A percentile compares a stretch with the other conserved stretches of the same genome.
Evolutionary conservation across 2,329 filamentous ascomycete species (phyloP).

Genomic region (Xylariaceae sp.): DNA sequence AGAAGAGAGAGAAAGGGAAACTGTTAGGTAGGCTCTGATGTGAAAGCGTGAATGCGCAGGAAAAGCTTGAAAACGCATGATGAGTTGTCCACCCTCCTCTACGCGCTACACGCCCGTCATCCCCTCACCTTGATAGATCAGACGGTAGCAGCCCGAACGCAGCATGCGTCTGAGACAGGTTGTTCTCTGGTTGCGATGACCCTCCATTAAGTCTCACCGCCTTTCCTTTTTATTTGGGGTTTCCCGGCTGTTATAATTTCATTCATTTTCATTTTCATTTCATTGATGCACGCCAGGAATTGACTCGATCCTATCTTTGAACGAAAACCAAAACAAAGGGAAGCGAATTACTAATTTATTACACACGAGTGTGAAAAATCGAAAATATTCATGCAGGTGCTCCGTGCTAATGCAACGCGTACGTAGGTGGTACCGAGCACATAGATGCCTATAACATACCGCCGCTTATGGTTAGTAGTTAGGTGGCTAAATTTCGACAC

Average conservation of each 20-base stretch:
- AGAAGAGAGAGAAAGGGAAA: not conserved
- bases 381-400: no score
- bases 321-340: no score
- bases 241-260: not conserved
- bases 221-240: constrained; percentile 8
- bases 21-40: not conserved
- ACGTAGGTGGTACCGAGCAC: no score
- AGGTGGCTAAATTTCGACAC: no score
- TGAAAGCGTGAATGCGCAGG: not conserved
- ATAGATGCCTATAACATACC: no score
- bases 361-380: no score
- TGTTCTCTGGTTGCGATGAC: constrained; percentile 11
- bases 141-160: constrained; percentile 9
- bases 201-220: constrained; percentile 16
- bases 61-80: constrained; percentile 22
- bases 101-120: constrained; percentile 8
- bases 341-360: no score
- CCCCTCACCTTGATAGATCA: constrained; percentile 13
- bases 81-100: constrained; percentile 26
- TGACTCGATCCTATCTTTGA: no score
- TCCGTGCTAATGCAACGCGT: no score
- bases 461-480: no score
- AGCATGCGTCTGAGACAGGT: constrained; percentile 7
- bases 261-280: not conserved
- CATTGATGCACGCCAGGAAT: no score